phyloP scores from a whole-genome alignment of 345 rosid genomes.

The Mangifera indica region DNA sequence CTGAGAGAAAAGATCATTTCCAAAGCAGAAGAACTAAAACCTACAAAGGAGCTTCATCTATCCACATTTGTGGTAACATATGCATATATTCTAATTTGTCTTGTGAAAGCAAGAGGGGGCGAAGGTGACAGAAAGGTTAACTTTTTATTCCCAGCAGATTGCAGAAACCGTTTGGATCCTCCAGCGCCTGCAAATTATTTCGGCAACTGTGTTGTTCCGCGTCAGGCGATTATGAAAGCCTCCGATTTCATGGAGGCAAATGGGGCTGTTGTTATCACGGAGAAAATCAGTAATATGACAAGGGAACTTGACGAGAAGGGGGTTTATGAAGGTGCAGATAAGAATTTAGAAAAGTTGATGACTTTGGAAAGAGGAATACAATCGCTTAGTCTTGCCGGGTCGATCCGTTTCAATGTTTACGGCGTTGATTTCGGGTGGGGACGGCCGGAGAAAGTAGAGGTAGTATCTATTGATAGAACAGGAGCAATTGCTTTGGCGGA shows the following conservation, averaged over 20 bases:
- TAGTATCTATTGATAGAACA: slow-evolving; percentile 24
- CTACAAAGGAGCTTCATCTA: slow-evolving; percentile 6
- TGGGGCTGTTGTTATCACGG: slow-evolving; percentile 2
- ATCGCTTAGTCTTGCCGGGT: slow-evolving; percentile 7
- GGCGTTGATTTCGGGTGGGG: slow-evolving; percentile 30
- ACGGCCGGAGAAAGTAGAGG: slow-evolving; percentile 1
- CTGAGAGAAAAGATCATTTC: slow-evolving; percentile 24
- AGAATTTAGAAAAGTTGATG: too few relatives aligned
- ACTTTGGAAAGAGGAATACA: background rate
- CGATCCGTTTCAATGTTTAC: slow-evolving; percentile 19
- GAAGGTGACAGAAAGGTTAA: slow-evolving; percentile 6
- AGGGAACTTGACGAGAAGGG: slow-evolving; percentile 10
- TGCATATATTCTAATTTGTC: slow-evolving; percentile 27
- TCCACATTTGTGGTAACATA: slow-evolving; percentile 38
- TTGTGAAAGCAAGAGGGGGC: slow-evolving; percentile 33
- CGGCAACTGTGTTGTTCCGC: slow-evolving; percentile 36
- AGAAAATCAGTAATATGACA: slow-evolving; percentile 10
- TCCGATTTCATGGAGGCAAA: slow-evolving; percentile 1
- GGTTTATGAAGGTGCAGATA: slow-evolving; percentile 12
- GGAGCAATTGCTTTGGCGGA: slow-evolving; percentile 22
- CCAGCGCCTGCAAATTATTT: slow-evolving; percentile 40
- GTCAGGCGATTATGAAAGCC: slow-evolving; percentile 7
- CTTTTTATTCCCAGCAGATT: slow-evolving; percentile 32
- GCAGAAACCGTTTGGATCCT: slow-evolving; percentile 33
- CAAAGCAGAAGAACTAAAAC: background rate